A percentile compares a stretch with the other conserved stretches of the same genome.
phyloP scores from a whole-genome alignment of 1,284 basidiomycete species.

The Cryptococcus wingfieldii region DNA sequence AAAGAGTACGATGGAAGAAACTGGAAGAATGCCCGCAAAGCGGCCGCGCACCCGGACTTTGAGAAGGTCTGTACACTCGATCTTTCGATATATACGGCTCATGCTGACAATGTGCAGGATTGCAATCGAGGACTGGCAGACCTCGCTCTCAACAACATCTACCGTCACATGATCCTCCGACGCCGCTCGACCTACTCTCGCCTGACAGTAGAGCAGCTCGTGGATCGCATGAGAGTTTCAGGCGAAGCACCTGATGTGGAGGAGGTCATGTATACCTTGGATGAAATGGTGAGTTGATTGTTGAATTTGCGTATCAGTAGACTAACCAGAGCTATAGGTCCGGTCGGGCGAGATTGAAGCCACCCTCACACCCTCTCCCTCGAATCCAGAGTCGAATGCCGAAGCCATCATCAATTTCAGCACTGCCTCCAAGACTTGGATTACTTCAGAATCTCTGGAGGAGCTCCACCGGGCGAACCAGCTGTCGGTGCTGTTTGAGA shows the following conservation, averaged over 20 bases:
- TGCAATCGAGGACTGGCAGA: conserved; percentile 34
- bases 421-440: conserved; percentile 10
- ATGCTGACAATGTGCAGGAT: conserved; percentile 22
- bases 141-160: conserved; percentile 29
- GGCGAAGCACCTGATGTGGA: conserved; percentile 5
- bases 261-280: conserved; percentile 13
- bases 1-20: conserved; percentile 31
- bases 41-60: conserved; percentile 14
- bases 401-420: conserved; percentile 29
- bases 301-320: not conserved
- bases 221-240: conserved; percentile 18
- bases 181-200: conserved; percentile 32
- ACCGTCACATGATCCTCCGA: conserved; percentile 29
- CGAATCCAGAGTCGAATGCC: not conserved
- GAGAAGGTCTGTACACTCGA: conserved; percentile 16
- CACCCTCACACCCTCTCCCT: not conserved
- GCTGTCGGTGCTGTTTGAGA: conserved; percentile 18
- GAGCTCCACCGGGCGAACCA: conserved; percentile 16
- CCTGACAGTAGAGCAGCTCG: conserved; percentile 27
- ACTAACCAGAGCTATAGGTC: not conserved
- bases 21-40: conserved; percentile 25
- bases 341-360: not conserved
- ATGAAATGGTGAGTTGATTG: conserved; percentile 29
- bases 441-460: not conserved
- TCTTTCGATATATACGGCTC: not conserved